Evolutionary conservation across 139 green algal species (phyloP).

Genomic region (Tetradesmus obliquus): DNA sequence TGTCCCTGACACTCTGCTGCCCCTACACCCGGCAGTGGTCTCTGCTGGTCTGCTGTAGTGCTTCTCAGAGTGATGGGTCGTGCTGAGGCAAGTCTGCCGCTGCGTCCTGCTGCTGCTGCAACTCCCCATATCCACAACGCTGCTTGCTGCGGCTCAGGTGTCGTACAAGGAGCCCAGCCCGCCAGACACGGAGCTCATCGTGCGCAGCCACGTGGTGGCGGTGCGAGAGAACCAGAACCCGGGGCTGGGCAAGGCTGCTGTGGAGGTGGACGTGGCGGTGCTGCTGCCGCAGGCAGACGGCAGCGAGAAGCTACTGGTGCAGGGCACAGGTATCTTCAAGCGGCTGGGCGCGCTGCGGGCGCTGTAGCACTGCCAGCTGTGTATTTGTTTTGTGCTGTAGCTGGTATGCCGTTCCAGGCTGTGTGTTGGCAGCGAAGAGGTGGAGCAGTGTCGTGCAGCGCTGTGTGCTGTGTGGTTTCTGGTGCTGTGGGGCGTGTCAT

Average conservation of each 20-base stretch:
- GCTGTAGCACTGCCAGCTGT: slow-evolving; percentile 49
- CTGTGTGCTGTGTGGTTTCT: too few species aligned
- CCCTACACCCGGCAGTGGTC: not conserved
- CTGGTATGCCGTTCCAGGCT: not conserved
- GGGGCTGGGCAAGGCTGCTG: slow-evolving; percentile 8
- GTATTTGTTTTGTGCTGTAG: too few species aligned
- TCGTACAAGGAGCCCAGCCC: slow-evolving; percentile 80
- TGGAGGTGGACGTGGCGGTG: slow-evolving; percentile 65
- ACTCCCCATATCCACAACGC: not conserved
- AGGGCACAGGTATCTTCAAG: slow-evolving; percentile 79
- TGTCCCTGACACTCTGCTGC: not conserved
- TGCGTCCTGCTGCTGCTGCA: not conserved
- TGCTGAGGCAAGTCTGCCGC: not conserved
- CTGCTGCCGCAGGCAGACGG: slow-evolving; percentile 50
- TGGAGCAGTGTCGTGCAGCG: too few species aligned
- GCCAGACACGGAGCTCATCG: slow-evolving; percentile 65
- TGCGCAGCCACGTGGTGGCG: slow-evolving; percentile 68
- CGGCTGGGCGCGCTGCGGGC: slow-evolving; percentile 78
- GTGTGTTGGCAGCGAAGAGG: too few species aligned
- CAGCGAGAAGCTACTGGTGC: slow-evolving; percentile 68
- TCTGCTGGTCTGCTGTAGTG: not conserved
- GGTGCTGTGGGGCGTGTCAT: too few species aligned
- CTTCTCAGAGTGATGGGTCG: too few species aligned
- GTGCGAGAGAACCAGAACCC: slow-evolving; percentile 34
- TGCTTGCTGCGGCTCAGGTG: slow-evolving; percentile 55